phyloP scores from a whole-genome alignment of 2,329 filamentous ascomycete species.

The Beauveria varroae region DNA sequence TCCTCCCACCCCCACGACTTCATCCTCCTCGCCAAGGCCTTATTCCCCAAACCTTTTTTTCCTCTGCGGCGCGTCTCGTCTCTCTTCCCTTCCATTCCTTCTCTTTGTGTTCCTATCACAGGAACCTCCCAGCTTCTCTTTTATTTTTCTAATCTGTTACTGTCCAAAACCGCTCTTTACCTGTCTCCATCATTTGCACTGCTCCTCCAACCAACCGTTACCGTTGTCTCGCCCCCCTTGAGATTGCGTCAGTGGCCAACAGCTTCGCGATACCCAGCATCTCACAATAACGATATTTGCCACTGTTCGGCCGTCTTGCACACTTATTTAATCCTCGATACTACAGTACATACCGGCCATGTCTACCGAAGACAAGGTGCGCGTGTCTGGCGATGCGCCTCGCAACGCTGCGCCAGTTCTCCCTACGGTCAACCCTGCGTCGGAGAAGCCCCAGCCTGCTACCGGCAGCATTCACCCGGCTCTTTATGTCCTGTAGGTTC shows the following conservation, averaged over 20 bases:
- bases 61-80: not conserved
- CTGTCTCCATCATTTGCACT: not conserved
- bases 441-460: constrained; percentile 61
- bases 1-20: constrained; percentile 1
- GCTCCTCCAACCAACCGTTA: not conserved
- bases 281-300: not conserved
- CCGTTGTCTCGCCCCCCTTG: not conserved
- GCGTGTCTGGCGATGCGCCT: constrained; percentile 11
- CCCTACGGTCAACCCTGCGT: constrained; percentile 70
- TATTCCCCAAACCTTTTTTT: not conserved
- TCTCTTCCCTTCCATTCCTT: not conserved
- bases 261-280: not conserved
- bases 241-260: not conserved
- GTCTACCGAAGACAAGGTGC: constrained; percentile 13
- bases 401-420: constrained; percentile 55
- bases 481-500: constrained; percentile 68
- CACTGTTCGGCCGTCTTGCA: not conserved
- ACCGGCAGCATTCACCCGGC: constrained; percentile 66
- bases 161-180: not conserved
- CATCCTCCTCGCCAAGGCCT: not conserved
- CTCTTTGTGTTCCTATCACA: not conserved
- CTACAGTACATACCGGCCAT: constrained; percentile 11
- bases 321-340: not conserved
- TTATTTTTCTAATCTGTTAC: not conserved
- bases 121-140: not conserved